Conservation (phyloP, 2,329 filamentous ascomycete genomes). For the Penicillium palitans region DNA sequence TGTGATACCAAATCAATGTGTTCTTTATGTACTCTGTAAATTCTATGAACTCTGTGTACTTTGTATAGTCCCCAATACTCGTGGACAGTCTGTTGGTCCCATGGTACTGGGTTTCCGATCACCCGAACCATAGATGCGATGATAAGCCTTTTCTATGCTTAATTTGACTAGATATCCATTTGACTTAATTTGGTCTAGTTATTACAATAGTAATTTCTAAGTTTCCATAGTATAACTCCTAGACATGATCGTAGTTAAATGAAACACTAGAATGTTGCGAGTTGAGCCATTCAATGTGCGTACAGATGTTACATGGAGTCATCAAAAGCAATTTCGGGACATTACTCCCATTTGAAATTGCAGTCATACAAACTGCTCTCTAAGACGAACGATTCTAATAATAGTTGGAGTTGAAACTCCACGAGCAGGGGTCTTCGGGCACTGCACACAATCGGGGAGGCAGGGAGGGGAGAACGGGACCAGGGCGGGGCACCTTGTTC, state of each 20-base stretch:
- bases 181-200: background rate
- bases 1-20: background rate
- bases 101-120: constrained; percentile 9
- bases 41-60: too few species aligned
- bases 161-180: background rate
- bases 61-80: background rate
- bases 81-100: background rate
- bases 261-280: background rate
- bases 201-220: background rate
- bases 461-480: background rate
- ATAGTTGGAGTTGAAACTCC: background rate
- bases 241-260: background rate
- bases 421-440: background rate
- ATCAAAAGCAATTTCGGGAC: background rate
- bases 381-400: background rate
- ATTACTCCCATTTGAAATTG: background rate
- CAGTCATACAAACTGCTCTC: background rate
- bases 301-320: background rate
- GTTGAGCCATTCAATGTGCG: background rate
- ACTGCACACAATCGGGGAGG: background rate
- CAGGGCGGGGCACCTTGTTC: background rate
- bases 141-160: constrained; percentile 6
- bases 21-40: background rate
- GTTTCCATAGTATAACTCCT: background rate
- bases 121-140: constrained; percentile 6